phyloP scores from a whole-genome alignment of 345 rosid genomes.

The Pugionium cornutum region DNA sequence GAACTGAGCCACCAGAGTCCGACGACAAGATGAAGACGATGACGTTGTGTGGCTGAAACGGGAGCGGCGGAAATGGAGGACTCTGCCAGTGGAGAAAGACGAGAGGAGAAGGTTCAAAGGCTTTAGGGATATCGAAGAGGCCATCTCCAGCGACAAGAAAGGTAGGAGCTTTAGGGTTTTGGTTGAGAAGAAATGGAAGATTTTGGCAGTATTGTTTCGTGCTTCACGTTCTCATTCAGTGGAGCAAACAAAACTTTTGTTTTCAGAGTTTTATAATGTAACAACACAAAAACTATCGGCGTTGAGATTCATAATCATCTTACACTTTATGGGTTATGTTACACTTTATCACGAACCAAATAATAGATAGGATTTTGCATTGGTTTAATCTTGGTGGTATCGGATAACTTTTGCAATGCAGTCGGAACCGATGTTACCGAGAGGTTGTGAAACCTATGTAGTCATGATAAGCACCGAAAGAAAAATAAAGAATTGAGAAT shows the following conservation, averaged over 20 bases:
- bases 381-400: no score
- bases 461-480: no score
- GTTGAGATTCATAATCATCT: no score
- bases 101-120: constrained; percentile 46
- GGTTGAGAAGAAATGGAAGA: constrained; percentile 18
- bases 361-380: no score
- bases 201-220: constrained; percentile 4
- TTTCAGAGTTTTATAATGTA: not conserved
- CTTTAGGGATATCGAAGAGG: constrained; percentile 38
- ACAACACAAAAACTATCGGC: no score
- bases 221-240: constrained; percentile 23
- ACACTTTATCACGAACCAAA: no score
- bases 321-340: no score
- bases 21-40: constrained; percentile 47
- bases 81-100: constrained; percentile 40
- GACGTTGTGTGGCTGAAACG: constrained; percentile 41
- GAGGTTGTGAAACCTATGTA: no score
- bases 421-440: no score
- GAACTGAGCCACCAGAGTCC: constrained; percentile 56
- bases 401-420: no score
- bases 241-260: constrained; percentile 16
- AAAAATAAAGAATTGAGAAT: no score
- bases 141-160: constrained; percentile 28
- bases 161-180: constrained; percentile 31
- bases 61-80: constrained; percentile 43